Conservation (phyloP, 2,329 filamentous ascomycete species). For the Fusarium marasasianum region DNA sequence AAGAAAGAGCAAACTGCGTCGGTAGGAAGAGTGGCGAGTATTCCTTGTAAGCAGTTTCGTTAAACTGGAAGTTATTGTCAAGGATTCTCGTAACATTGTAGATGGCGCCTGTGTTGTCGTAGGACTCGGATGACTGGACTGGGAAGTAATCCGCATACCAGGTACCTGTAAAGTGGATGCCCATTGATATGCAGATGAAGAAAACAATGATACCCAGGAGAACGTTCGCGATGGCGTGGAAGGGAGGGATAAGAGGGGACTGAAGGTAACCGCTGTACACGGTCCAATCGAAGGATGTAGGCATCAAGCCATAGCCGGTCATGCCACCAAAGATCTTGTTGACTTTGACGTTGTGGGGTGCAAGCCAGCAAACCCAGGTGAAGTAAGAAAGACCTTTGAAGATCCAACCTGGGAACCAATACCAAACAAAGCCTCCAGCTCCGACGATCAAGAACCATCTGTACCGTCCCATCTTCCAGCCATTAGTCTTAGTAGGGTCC, state of each 20-base stretch:
- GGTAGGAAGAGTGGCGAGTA: conserved; percentile 74
- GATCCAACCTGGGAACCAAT: conserved; percentile 71
- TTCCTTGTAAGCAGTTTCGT: conserved; percentile 66
- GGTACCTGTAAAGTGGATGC: conserved; percentile 65
- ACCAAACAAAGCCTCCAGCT: conserved; percentile 61
- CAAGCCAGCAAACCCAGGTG: conserved; percentile 69
- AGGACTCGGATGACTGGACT: conserved; percentile 67
- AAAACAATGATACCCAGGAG: conserved; percentile 63
- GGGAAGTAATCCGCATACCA: conserved; percentile 70
- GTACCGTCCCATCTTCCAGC: conserved; percentile 73
- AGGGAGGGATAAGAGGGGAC: conserved; percentile 62
- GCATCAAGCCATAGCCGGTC: conserved; percentile 67
- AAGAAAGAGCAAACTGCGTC: conserved; percentile 67
- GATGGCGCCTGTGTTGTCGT: conserved; percentile 68
- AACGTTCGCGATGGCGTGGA: conserved; percentile 65
- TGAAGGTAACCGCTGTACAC: conserved; percentile 59
- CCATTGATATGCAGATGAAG: conserved; percentile 65
- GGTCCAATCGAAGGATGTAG: conserved; percentile 67
- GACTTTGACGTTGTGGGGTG: conserved; percentile 67
- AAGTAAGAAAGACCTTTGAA: conserved; percentile 71
- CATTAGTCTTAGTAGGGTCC: conserved; percentile 61
- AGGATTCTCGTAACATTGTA: conserved; percentile 72
- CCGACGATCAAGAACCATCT: conserved; percentile 69
- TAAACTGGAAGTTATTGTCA: conserved; percentile 63
- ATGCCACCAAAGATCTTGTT: conserved; percentile 71